Evolutionary conservation across 192 early-diverging fungal genomes (phyloP), one percentile per base, ranked within the genome.

Genomic region (Dispira simplex): DNA sequence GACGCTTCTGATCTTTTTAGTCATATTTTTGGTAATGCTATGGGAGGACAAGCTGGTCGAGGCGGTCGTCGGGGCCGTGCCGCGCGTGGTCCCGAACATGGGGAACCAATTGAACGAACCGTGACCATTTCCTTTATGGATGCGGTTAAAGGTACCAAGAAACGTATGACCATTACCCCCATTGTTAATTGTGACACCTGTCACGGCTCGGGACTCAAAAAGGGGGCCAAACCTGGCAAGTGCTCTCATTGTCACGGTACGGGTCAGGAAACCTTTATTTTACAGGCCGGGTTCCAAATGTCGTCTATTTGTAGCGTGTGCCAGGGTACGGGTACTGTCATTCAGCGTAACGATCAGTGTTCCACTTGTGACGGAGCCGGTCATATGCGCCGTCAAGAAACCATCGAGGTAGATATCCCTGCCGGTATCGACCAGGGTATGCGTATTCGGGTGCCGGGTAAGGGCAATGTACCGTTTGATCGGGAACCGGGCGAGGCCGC

Each of bases 241-340:
- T 99, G 96, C 69, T 68, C 66, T 25, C 70, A 73, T 8, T 99
- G 96, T 71, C 73, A 81, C 16, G 96, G 96, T 27, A 77, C 86
- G 2, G 96, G 96, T 39, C 82, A 88, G 67, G 83, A 88, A 65
- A 80, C 80, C 52, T 90, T 93, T 71, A 65, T 73, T 11, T 79
- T 90, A 66, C 71, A 73, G 45, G 90, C 92, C 44, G 93, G 94
- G 32, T 95, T 94, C 82, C 88, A 91, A 55, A 90, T 95, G 83
- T 81, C 82, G 63, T 82, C 86, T 56, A 77, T 85, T 10, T 99
- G 96, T 72, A 69, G 75, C 18, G 78, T 83, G 4, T 99, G 96
- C 74, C 81, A 84, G 23, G 96, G 94, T 57, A 80, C 82, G 53
- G 96, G 96, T 4, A 73, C 78, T 11, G 68, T 74, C 52, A 77